Base-by-base conservation (phyloP, 768 basidiomycete species). In the Lactarius pseudohatsudake region DNA sequence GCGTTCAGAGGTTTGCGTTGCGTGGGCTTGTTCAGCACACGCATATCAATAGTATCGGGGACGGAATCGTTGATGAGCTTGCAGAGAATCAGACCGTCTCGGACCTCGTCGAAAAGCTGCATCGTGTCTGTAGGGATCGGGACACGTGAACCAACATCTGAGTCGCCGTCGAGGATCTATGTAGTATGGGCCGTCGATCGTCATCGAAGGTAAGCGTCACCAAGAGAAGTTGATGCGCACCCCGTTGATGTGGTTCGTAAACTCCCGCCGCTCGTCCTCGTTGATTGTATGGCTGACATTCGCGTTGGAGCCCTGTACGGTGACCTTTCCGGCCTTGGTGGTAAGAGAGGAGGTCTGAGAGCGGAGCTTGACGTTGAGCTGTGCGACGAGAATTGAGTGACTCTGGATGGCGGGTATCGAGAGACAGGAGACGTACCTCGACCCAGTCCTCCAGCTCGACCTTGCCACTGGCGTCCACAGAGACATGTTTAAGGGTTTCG, bases 21-120 rank as follows among this genome's bases (percentile, higher is more conserved):
- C 3, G 83, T 82, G 0, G 95, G 86, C 76, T 91, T 96, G 82
- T 99, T 98, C 72, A 99, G 83, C 8, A 99, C 97, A 83, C 97
- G 96, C 68, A 87, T 91, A 79, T 98, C 96, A 79, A 99, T 99
- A 7, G 97, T 99, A 77, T 98, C 96, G 13, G 97, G 96, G 4
- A 99, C 97, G 54, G 97, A 96, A 79, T 99, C 96, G 78, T 99
- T 96, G 84, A 98, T 94, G 70, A 98, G 89, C 83, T 98, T 98
- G 79, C 92, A 97, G 36, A 99, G 90, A 72, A 99, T 88, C 74
- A 99, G 81, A 69, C 96, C 97, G 73, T 99, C 96, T 73, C 90
- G 86, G 77, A 90, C 92, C 77, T 98, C 97, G 74, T 98, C 97
- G 73, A 98, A 98, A 69, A 99, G 84, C 72, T 99, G 97, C 96